Percentiles rank a stretch among this genome's conserved stretches.
phyloP scores from a whole-genome alignment of 257 asterid genomes.

The Solanum appendiculatum region DNA sequence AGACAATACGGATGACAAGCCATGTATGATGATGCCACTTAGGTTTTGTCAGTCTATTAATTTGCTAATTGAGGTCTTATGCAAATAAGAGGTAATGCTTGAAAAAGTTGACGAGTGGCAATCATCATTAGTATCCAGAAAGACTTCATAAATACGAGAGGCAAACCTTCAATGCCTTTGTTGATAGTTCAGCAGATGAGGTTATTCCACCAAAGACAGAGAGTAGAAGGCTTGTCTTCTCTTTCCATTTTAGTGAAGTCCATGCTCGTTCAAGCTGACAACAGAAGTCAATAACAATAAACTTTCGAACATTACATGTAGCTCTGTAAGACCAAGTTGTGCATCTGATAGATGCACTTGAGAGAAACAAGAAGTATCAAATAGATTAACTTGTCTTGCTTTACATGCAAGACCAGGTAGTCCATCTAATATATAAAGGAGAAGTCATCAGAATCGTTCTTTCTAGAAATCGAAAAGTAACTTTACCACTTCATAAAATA shows the following conservation, averaged over 20 bases:
- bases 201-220: conserved; percentile 57
- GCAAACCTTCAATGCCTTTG: conserved; percentile 38
- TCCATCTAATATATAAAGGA: not conserved
- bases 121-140: not conserved
- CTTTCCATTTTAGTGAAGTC: conserved; percentile 68
- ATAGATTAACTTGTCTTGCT: not conserved
- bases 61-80: not conserved
- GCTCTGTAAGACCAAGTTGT: not conserved
- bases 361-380: not conserved
- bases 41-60: not conserved
- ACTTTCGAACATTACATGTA: not conserved
- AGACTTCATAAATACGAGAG: not conserved
- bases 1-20: not conserved
- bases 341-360: not conserved
- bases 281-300: not conserved
- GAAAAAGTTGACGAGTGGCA: not conserved
- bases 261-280: conserved; percentile 89
- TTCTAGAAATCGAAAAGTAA: not conserved
- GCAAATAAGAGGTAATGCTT: not conserved
- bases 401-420: not conserved
- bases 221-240: conserved; percentile 54
- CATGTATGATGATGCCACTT: not conserved
- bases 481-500: not conserved
- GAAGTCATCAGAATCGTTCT: not conserved
- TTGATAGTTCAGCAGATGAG: conserved; percentile 38